Evolutionary conservation across 768 basidiomycete genomes (phyloP).

Genomic region (Panellus pusillus): DNA sequence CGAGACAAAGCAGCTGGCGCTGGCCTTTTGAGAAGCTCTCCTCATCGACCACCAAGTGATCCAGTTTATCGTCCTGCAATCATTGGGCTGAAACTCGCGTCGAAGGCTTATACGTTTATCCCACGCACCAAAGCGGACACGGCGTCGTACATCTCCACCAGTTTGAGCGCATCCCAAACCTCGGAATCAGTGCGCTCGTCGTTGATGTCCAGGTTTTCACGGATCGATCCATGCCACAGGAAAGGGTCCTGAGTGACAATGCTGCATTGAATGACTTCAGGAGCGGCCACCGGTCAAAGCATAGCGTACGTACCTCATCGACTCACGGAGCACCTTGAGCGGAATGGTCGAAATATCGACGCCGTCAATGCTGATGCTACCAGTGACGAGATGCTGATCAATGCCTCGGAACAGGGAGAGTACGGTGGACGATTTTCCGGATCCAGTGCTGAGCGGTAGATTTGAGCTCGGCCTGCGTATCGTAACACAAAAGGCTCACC

Average conservation of each 20-base stretch:
- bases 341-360: conserved; percentile 13
- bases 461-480: neutral
- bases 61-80: conserved; percentile 13
- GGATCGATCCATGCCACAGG: conserved; percentile 17
- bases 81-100: neutral
- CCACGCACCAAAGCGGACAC: conserved; percentile 10
- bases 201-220: conserved; percentile 12
- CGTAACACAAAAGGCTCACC: neutral
- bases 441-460: conserved; percentile 9
- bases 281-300: neutral
- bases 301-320: conserved; percentile 7
- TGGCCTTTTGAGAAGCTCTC: conserved; percentile 19
- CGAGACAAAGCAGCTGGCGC: conserved; percentile 16
- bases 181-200: conserved; percentile 9
- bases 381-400: conserved; percentile 16
- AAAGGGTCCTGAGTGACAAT: conserved; percentile 18
- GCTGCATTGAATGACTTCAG: neutral
- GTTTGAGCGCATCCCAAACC: conserved; percentile 15
- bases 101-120: too few species aligned
- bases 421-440: conserved; percentile 14
- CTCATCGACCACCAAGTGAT: conserved; percentile 15
- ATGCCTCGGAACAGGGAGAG: conserved; percentile 15
- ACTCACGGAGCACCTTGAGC: conserved; percentile 6
- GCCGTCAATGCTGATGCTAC: conserved; percentile 12
- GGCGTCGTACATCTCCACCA: conserved; percentile 15